Percentiles rank a stretch among this genome's conserved stretches.
Conservation (phyloP, 176 grass and related monocot species). For the Avena eriantha region DNA sequence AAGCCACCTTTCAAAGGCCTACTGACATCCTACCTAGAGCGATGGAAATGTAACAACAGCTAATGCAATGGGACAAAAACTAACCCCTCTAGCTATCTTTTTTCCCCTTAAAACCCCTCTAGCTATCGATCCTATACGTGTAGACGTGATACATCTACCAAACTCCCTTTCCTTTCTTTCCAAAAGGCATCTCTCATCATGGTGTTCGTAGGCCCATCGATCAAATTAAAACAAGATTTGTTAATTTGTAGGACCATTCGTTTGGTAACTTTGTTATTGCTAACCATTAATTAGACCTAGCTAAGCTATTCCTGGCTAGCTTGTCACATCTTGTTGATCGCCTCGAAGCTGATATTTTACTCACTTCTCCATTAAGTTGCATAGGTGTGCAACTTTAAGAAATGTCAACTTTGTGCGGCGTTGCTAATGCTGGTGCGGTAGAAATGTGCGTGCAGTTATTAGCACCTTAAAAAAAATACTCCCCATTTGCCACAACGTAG, state of each 20-base stretch:
- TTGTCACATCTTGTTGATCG: slow-evolving; percentile 8
- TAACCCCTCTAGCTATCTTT: not conserved
- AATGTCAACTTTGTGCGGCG: slow-evolving; percentile 35
- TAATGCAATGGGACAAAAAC: slow-evolving; percentile 46
- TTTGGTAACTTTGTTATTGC: slow-evolving; percentile 7
- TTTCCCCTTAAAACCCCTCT: not conserved
- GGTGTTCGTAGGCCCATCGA: slow-evolving; percentile 27
- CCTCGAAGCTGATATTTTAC: slow-evolving; percentile 7
- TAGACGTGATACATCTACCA: not conserved
- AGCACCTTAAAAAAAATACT: not conserved
- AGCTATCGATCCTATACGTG: slow-evolving; percentile 2
- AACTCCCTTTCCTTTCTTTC: not conserved
- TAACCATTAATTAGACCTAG: not conserved
- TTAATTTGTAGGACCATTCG: slow-evolving; percentile 23
- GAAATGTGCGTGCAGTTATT: not conserved
- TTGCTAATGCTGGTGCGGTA: not conserved
- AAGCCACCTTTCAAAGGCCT: not conserved
- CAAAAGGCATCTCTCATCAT: slow-evolving; percentile 44
- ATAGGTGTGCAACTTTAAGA: slow-evolving; percentile 23
- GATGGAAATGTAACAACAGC: slow-evolving; percentile 60
- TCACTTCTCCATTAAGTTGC: slow-evolving; percentile 18
- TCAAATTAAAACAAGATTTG: slow-evolving; percentile 35
- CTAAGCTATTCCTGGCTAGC: not conserved
- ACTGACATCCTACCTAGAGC: slow-evolving; percentile 53
- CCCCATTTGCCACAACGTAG: too few species aligned